Conservation (phyloP, 2,329 filamentous ascomycete species). For the Onygenales sp. region DNA sequence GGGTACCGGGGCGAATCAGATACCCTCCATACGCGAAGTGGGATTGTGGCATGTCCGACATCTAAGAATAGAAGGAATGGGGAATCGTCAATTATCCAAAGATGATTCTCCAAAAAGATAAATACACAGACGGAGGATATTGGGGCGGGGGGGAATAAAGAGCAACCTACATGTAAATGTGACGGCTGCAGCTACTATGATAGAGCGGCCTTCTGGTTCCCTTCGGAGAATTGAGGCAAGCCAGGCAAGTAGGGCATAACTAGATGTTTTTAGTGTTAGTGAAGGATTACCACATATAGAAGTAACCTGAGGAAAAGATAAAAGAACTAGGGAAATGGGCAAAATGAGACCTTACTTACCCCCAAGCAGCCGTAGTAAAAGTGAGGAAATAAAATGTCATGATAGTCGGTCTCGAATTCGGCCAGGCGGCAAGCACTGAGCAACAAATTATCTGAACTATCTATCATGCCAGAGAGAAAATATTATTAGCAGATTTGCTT, state of each 20-base stretch:
- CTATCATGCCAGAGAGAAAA: background rate
- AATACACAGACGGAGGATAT: too few relatives aligned
- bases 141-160: background rate
- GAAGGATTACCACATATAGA: background rate
- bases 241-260: slow-evolving; percentile 11
- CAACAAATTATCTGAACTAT: background rate
- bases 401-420: slow-evolving; percentile 8
- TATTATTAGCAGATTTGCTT: background rate
- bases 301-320: background rate
- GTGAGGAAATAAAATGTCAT: slow-evolving; percentile 15
- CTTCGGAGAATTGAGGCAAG: slow-evolving; percentile 12
- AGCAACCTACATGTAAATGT: slow-evolving; percentile 10
- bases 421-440: background rate
- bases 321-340: background rate
- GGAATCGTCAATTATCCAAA: background rate
- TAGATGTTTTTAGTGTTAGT: background rate
- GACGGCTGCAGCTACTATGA: slow-evolving; percentile 12
- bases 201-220: slow-evolving; percentile 12
- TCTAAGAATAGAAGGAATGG: background rate
- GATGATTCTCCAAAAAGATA: too few relatives aligned
- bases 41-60: slow-evolving; percentile 14
- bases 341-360: background rate
- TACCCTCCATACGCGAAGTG: slow-evolving; percentile 12
- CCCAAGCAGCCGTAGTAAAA: slow-evolving; percentile 11
- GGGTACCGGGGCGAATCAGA: slow-evolving; percentile 13